Conservation (phyloP, 257 asterid genomes). For the Plantago elongata region DNA sequence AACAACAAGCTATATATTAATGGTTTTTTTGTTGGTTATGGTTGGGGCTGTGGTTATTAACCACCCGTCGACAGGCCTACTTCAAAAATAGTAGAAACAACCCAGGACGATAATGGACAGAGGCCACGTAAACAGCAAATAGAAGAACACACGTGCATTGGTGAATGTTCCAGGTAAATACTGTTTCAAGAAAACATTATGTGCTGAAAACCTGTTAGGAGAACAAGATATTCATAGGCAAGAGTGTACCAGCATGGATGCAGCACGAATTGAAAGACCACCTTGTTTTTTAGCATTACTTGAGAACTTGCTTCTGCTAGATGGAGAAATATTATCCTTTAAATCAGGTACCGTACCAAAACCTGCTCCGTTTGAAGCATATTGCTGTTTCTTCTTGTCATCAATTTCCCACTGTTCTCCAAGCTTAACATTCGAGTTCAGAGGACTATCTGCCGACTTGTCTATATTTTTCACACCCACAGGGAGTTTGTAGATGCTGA, state of each 20-base stretch:
- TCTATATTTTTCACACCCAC: constrained; percentile 69
- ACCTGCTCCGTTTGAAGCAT: constrained; percentile 27
- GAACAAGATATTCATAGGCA: constrained; percentile 1
- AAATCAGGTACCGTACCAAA: constrained; percentile 28
- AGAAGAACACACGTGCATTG: no score
- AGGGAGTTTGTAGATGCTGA: constrained; percentile 70
- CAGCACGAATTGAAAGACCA: constrained; percentile 76
- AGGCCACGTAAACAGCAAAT: no score
- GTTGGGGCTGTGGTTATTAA: no score
- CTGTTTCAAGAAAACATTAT: background rate
- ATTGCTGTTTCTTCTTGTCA: constrained; percentile 34
- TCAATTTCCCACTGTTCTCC: constrained; percentile 34
- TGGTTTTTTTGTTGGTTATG: no score
- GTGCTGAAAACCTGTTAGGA: background rate
- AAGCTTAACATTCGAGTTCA: constrained; percentile 32
- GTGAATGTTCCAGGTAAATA: no score
- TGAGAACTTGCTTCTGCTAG: constrained; percentile 33
- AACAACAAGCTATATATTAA: no score
- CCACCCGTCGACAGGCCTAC: no score
- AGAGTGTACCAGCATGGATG: constrained; percentile 79
- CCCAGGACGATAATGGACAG: no score
- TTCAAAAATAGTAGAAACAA: no score
- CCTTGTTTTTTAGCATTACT: constrained; percentile 65
- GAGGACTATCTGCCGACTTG: constrained; percentile 38
- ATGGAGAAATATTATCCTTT: constrained; percentile 28